Evolutionary conservation across 352 stramenopile species (phyloP).

Genomic region (Hyaloperonospora brassicae): DNA sequence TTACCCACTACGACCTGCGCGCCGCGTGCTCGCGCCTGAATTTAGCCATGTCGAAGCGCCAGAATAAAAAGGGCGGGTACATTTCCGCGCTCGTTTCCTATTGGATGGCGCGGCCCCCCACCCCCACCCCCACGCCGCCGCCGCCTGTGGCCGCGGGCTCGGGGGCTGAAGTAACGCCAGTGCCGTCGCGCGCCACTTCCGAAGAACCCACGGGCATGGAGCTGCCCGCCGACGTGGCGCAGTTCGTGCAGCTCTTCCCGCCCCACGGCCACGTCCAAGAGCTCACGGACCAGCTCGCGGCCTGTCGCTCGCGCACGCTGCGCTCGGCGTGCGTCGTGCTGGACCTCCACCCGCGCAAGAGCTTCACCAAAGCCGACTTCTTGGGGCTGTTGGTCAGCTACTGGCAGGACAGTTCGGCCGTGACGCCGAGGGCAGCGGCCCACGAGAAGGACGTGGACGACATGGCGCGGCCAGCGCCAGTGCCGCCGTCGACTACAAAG

Average conservation of each 20-base stretch:
- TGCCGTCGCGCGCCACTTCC: background rate
- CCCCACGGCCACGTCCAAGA: slow-evolving; percentile 7
- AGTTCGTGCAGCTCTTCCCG: slow-evolving; percentile 17
- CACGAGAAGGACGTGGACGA: background rate
- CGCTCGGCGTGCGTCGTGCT: slow-evolving; percentile 16
- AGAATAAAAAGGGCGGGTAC: slow-evolving; percentile 15
- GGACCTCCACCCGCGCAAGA: slow-evolving; percentile 15
- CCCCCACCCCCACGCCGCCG: background rate
- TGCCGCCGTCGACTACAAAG: background rate
- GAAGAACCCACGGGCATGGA: slow-evolving; percentile 10
- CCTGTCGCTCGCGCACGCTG: slow-evolving; percentile 8
- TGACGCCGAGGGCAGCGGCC: background rate
- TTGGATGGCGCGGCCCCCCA: slow-evolving; percentile 5
- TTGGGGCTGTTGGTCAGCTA: slow-evolving; percentile 13
- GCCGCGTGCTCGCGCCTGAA: slow-evolving; percentile 11
- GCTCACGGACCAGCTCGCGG: slow-evolving; percentile 11
- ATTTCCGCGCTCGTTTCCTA: slow-evolving; percentile 11
- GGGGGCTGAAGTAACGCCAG: no score
- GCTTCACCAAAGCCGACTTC: slow-evolving; percentile 13
- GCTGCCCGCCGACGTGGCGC: slow-evolving; percentile 5
- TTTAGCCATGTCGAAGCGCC: slow-evolving; percentile 4
- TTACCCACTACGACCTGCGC: slow-evolving; percentile 12
- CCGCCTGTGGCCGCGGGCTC: background rate
- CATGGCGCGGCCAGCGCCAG: background rate
- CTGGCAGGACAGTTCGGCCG: slow-evolving; percentile 8